phyloP scores from a whole-genome alignment of 768 basidiomycete species.

The Coprinellus micaceus region DNA sequence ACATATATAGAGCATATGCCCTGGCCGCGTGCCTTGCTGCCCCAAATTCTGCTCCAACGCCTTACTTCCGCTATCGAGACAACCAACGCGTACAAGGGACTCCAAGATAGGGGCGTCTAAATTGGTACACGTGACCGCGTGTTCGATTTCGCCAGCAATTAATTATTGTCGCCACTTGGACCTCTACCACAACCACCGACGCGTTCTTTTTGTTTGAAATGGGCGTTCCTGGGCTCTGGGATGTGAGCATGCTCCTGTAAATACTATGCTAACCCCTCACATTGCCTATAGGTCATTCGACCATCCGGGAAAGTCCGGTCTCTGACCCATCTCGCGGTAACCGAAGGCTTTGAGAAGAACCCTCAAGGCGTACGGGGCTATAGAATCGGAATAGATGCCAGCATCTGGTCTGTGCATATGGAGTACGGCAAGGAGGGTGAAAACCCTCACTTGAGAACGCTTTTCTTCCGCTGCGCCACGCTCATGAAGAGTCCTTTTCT shows the following conservation, averaged over 20 bases:
- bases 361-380: constrained; percentile 64
- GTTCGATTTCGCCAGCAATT: constrained; percentile 1
- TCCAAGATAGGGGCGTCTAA: background rate
- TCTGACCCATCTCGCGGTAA: constrained; percentile 69
- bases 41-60: no score
- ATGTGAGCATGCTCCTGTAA: constrained; percentile 30
- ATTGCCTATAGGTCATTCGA: constrained; percentile 49
- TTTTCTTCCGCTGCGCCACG: constrained; percentile 80
- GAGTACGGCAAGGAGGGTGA: constrained; percentile 75
- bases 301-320: constrained; percentile 73
- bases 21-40: no score
- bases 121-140: constrained; percentile 4
- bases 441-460: constrained; percentile 80
- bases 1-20: no score
- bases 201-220: constrained; percentile 18
- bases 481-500: constrained; percentile 77
- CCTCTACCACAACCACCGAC: background rate
- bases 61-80: no score
- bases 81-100: no score
- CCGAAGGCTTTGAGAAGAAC: constrained; percentile 72
- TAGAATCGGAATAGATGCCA: constrained; percentile 84
- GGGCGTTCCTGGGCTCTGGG: constrained; percentile 51
- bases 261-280: constrained; percentile 1
- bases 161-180: background rate
- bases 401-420: constrained; percentile 82